These are phyloP conservation scores for Hygrocybe punicea DNA, from an alignment of 768 basidiomycete species.

Conservation along the genomic window DNA sequence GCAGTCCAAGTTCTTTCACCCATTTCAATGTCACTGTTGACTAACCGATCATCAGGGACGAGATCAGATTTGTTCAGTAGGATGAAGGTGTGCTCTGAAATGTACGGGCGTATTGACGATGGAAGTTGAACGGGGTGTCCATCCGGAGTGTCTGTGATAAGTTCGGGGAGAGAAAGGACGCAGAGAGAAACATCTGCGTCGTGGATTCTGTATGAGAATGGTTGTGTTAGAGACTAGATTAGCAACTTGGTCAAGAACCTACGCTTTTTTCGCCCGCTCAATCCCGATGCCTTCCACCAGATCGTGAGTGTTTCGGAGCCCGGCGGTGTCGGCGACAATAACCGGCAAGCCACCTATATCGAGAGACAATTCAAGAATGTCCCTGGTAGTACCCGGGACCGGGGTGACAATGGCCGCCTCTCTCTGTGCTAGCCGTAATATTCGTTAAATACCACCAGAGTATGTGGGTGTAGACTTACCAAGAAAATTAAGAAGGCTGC, in stretches of 20 bases:
- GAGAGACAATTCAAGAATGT: conserved; percentile 78
- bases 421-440: conserved; percentile 58
- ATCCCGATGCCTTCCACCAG: conserved; percentile 80
- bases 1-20: conserved; percentile 47
- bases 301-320: conserved; percentile 66
- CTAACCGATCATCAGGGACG: conserved; percentile 9
- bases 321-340: conserved; percentile 82
- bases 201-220: conserved; percentile 47
- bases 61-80: conserved; percentile 81
- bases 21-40: neutral
- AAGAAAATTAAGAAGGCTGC: conserved; percentile 79
- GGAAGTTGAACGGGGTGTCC: conserved; percentile 37
- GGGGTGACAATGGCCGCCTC: conserved; percentile 89
- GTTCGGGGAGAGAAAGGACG: conserved; percentile 67
- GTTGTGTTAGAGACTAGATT: neutral
- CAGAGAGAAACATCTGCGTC: conserved; percentile 73
- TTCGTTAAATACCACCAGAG: neutral
- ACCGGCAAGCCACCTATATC: conserved; percentile 88
- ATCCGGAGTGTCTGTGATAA: conserved; percentile 12
- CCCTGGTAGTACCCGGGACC: conserved; percentile 85
- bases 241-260: conserved; percentile 23
- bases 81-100: conserved; percentile 59
- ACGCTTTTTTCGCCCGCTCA: conserved; percentile 68
- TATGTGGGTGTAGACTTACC: conserved; percentile 40
- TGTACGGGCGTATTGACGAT: conserved; percentile 43